Evolutionary conservation across 768 basidiomycete species (phyloP).

Genomic region (Suillus alpinus): DNA sequence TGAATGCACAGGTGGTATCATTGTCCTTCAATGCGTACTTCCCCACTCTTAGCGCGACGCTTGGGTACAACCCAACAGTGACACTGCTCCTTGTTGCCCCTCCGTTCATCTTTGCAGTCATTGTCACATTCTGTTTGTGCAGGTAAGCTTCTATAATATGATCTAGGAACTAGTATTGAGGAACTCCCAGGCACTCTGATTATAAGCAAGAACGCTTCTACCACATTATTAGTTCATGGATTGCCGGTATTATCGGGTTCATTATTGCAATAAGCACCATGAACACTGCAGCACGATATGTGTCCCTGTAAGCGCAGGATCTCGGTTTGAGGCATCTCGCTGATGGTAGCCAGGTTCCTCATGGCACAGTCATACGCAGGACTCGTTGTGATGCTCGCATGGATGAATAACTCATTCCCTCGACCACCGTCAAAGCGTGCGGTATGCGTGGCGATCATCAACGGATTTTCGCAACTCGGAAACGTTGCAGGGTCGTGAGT

Average conservation of each 20-base stretch:
- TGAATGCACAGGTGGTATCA: constrained; percentile 37
- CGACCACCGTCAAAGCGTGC: constrained; percentile 83
- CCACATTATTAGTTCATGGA: constrained; percentile 57
- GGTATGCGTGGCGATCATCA: constrained; percentile 77
- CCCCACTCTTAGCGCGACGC: constrained; percentile 70
- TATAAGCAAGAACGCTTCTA: constrained; percentile 64
- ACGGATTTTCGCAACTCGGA: constrained; percentile 79
- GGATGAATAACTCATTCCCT: constrained; percentile 60
- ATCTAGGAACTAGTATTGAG: background rate
- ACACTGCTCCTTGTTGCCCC: constrained; percentile 76
- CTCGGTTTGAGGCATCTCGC: constrained; percentile 7
- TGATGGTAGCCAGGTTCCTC: constrained; percentile 50
- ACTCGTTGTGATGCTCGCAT: constrained; percentile 59
- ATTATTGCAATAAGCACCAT: constrained; percentile 62
- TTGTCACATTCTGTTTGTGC: constrained; percentile 51
- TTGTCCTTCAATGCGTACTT: constrained; percentile 82
- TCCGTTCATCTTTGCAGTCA: constrained; percentile 62
- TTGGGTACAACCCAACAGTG: constrained; percentile 62
- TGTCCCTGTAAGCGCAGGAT: constrained; percentile 48
- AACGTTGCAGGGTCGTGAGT: constrained; percentile 82
- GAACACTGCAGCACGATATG: constrained; percentile 61
- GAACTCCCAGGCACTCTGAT: constrained; percentile 62
- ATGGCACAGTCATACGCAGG: constrained; percentile 75
- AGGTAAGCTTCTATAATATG: constrained; percentile 33
- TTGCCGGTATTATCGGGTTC: constrained; percentile 65